A percentile compares a stretch with the other conserved stretches of the same genome.
phyloP scores from a whole-genome alignment of 106 monocot genomes.

The Phalaenopsis aphrodite region DNA sequence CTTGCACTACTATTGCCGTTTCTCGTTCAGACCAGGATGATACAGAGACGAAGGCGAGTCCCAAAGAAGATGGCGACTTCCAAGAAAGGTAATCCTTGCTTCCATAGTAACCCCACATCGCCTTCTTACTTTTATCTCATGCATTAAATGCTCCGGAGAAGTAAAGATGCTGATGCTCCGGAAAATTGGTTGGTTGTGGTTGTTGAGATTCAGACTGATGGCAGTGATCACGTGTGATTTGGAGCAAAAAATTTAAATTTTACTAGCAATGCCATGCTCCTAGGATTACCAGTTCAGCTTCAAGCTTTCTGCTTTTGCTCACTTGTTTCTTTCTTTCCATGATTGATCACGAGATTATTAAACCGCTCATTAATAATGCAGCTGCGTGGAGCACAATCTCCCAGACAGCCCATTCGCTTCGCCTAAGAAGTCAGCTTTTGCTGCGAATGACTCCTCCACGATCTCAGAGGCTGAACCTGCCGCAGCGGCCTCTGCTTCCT shows the following conservation, averaged over 20 bases:
- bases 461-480: constrained; percentile 10
- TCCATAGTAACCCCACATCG: neutral
- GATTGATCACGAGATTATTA: no score
- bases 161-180: no score
- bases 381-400: constrained; percentile 65
- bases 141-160: neutral
- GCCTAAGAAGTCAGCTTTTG: constrained; percentile 29
- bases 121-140: neutral
- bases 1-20: constrained; percentile 10
- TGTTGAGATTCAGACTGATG: neutral
- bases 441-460: constrained; percentile 15
- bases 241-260: neutral
- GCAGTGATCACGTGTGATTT: neutral
- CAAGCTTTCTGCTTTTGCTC: neutral
- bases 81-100: constrained; percentile 54
- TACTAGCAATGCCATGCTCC: neutral
- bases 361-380: neutral
- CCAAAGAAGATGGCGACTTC: constrained; percentile 47
- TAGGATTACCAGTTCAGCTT: neutral
- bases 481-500: constrained; percentile 3
- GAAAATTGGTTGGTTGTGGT: neutral
- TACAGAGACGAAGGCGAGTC: constrained; percentile 17
- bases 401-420: constrained; percentile 87
- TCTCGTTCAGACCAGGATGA: constrained; percentile 15
- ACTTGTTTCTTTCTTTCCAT: neutral